Conservation (phyloP, 306 rosid genomes). For the Luffa acutangula region DNA sequence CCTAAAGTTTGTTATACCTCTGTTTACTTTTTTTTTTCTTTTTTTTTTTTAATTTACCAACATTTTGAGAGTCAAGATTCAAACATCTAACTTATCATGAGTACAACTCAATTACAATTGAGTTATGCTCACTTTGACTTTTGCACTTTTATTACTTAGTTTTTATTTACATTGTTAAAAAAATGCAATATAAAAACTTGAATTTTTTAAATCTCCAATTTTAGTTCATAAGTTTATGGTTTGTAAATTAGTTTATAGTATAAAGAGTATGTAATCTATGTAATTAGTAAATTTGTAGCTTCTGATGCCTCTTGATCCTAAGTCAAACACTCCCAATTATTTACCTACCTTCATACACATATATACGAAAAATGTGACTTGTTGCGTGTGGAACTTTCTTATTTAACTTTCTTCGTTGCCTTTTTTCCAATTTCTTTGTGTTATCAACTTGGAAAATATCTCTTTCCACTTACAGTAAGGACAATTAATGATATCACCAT, state of each 20-base stretch:
- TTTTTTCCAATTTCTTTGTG: background rate
- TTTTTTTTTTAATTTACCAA: too few species aligned
- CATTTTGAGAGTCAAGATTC: too few species aligned
- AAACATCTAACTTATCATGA: too few species aligned
- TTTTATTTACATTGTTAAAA: background rate
- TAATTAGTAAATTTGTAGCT: background rate
- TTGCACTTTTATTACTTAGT: background rate
- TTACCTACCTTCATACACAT: background rate
- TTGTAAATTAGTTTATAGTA: background rate
- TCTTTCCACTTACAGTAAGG: background rate
- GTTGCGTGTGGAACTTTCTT: constrained; percentile 2
- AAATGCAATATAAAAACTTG: background rate
- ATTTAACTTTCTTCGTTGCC: background rate
- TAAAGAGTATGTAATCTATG: background rate
- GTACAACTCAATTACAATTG: too few species aligned
- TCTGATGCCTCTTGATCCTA: background rate
- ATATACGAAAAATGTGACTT: background rate
- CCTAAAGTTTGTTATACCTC: background rate
- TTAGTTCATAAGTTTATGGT: background rate
- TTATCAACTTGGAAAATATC: background rate
- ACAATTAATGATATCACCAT: background rate
- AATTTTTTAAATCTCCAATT: background rate
- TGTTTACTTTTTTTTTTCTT: background rate
- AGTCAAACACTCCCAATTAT: background rate
- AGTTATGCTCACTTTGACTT: too few species aligned